Evolutionary conservation across 2,329 filamentous ascomycete genomes (phyloP).

Genomic region (Thielaviopsis musarum): DNA sequence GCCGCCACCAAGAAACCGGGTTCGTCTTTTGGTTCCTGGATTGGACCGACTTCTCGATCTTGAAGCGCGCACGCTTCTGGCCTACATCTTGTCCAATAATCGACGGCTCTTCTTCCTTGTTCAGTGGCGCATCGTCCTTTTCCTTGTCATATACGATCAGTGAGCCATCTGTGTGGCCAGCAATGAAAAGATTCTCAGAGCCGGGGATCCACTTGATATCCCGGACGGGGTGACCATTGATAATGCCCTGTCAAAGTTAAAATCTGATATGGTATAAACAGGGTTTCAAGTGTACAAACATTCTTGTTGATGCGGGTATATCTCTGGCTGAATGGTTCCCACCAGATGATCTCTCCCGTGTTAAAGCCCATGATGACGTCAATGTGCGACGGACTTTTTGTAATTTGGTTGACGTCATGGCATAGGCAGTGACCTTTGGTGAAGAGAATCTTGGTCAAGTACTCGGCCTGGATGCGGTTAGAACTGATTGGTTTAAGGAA

Average conservation of each 20-base stretch:
- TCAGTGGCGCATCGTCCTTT: slow-evolving; percentile 72
- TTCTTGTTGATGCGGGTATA: slow-evolving; percentile 96
- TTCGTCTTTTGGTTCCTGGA: slow-evolving; percentile 90
- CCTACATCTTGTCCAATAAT: slow-evolving; percentile 18
- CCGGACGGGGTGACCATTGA: slow-evolving; percentile 71
- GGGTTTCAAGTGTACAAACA: slow-evolving; percentile 24
- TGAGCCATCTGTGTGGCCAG: slow-evolving; percentile 79
- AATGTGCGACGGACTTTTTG: slow-evolving; percentile 63
- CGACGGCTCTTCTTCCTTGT: slow-evolving; percentile 42
- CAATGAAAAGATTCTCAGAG: slow-evolving; percentile 83
- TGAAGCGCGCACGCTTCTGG: slow-evolving; percentile 29
- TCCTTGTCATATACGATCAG: slow-evolving; percentile 95
- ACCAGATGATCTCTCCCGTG: slow-evolving; percentile 95
- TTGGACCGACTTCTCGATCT: slow-evolving; percentile 78
- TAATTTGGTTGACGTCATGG: slow-evolving; percentile 76
- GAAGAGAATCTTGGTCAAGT: slow-evolving; percentile 88
- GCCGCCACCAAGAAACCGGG: slow-evolving; percentile 80
- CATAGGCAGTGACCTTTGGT: slow-evolving; percentile 91
- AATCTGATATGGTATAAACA: background rate
- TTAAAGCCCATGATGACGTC: slow-evolving; percentile 94
- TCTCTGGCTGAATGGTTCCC: slow-evolving; percentile 89
- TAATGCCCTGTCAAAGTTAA: slow-evolving; percentile 46
- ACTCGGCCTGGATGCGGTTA: slow-evolving; percentile 46
- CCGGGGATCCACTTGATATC: slow-evolving; percentile 88
- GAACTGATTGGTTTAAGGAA: background rate